phyloP scores from a whole-genome alignment of 2,329 filamentous ascomycete species.

The Talaromyces verruculosus region DNA sequence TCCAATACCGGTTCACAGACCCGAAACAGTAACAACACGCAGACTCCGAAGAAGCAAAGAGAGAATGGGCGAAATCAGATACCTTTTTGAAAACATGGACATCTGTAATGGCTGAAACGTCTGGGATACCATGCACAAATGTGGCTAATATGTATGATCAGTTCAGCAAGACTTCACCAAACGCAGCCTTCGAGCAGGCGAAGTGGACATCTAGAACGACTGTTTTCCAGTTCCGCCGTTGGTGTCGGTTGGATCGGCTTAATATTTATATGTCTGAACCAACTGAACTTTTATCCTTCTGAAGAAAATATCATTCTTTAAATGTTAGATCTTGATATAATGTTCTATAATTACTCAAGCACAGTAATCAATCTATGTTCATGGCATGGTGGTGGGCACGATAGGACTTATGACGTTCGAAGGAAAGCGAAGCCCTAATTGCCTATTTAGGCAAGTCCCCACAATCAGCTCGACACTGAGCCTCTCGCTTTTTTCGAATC shows the following conservation, averaged over 20 bases:
- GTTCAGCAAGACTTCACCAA: not conserved
- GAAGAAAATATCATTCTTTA: too few species aligned
- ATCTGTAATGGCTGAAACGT: not conserved
- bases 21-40: not conserved
- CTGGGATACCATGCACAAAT: not conserved
- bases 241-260: not conserved
- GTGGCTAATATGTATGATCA: not conserved
- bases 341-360: too few species aligned
- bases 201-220: not conserved
- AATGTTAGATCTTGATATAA: too few species aligned
- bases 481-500: too few species aligned
- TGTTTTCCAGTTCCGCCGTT: conserved; percentile 2
- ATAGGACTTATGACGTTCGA: not conserved
- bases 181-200: not conserved
- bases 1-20: not conserved
- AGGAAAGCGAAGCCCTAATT: not conserved
- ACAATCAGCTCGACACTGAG: not conserved
- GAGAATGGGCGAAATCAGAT: not conserved
- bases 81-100: not conserved
- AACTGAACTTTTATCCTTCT: too few species aligned
- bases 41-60: not conserved
- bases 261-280: too few species aligned
- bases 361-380: too few species aligned
- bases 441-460: not conserved
- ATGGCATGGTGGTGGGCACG: too few species aligned